phyloP scores from a whole-genome alignment of 202 grass and related monocot genomes.

The Saccharum hybrid region DNA sequence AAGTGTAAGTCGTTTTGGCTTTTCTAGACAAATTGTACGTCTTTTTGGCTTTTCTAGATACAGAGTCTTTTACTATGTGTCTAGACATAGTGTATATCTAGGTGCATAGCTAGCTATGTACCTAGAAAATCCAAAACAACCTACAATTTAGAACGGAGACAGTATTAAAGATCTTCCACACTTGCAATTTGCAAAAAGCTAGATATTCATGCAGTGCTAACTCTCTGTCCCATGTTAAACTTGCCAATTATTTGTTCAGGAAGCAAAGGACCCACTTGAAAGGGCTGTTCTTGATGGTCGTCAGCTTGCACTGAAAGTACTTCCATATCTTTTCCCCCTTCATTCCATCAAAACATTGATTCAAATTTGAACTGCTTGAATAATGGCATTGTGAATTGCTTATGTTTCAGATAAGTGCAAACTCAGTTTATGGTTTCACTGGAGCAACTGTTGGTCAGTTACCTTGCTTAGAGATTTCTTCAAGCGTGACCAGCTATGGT shows the following conservation, averaged over 20 bases:
- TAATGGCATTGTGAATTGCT: conserved; percentile 17
- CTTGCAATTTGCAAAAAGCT: conserved; percentile 3
- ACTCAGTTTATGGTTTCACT: conserved; percentile 99
- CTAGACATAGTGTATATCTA: neutral
- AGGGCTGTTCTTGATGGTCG: conserved; percentile 95
- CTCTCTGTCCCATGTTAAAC: conserved; percentile 39
- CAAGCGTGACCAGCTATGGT: conserved; percentile 95
- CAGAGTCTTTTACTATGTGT: neutral
- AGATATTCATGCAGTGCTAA: conserved; percentile 40
- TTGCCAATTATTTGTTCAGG: conserved; percentile 53
- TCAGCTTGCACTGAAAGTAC: conserved; percentile 94
- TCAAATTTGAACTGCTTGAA: conserved; percentile 8
- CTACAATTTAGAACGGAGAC: neutral
- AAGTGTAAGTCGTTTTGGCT: neutral
- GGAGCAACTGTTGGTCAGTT: conserved; percentile 92
- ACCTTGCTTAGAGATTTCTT: conserved; percentile 98
- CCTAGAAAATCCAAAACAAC: neutral
- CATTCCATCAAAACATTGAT: conserved; percentile 14
- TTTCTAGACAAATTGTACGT: no score
- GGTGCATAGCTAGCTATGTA: neutral
- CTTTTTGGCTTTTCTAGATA: no score
- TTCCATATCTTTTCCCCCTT: conserved; percentile 30
- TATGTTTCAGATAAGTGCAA: conserved; percentile 82
- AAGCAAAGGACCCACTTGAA: conserved; percentile 98
- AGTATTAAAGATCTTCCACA: conserved; percentile 14